A percentile compares a stretch with the other conserved stretches of the same genome.
phyloP scores from a whole-genome alignment of 2,329 filamentous ascomycete species.

The Grosmannia clavigera region DNA sequence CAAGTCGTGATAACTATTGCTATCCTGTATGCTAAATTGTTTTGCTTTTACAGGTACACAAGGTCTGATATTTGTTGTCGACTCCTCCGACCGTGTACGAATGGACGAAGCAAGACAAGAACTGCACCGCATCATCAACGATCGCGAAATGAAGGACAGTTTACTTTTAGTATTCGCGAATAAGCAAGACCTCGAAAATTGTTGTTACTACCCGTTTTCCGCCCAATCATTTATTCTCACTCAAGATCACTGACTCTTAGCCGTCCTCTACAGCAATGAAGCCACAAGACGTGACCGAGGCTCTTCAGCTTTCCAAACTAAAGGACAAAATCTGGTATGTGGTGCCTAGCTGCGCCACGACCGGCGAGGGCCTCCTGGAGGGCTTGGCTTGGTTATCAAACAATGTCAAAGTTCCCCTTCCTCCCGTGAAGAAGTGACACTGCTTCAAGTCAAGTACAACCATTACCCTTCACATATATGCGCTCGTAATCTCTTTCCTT shows the following conservation, averaged over 20 bases:
- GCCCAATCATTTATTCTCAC: background rate
- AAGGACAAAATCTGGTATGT: slow-evolving; percentile 82
- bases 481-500: background rate
- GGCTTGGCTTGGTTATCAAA: slow-evolving; percentile 75
- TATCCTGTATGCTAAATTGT: background rate
- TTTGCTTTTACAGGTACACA: slow-evolving; percentile 59
- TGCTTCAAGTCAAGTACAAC: background rate
- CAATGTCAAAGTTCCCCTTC: slow-evolving; percentile 59
- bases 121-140: slow-evolving; percentile 93
- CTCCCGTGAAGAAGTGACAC: slow-evolving; percentile 39
- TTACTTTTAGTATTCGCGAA: slow-evolving; percentile 93
- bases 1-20: background rate
- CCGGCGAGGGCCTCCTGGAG: slow-evolving; percentile 69
- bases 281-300: slow-evolving; percentile 67
- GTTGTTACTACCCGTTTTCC: slow-evolving; percentile 27
- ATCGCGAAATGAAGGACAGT: slow-evolving; percentile 94
- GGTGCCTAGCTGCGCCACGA: slow-evolving; percentile 70
- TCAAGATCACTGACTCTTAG: background rate
- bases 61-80: slow-evolving; percentile 96
- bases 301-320: slow-evolving; percentile 61
- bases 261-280: slow-evolving; percentile 48
- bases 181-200: slow-evolving; percentile 88
- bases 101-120: slow-evolving; percentile 91
- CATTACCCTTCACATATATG: background rate
- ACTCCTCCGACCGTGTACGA: slow-evolving; percentile 81